Percentiles rank a stretch among this genome's conserved stretches.
Evolutionary conservation across 441 rosid genomes (phyloP).

Genomic region (Populus hybrid): DNA sequence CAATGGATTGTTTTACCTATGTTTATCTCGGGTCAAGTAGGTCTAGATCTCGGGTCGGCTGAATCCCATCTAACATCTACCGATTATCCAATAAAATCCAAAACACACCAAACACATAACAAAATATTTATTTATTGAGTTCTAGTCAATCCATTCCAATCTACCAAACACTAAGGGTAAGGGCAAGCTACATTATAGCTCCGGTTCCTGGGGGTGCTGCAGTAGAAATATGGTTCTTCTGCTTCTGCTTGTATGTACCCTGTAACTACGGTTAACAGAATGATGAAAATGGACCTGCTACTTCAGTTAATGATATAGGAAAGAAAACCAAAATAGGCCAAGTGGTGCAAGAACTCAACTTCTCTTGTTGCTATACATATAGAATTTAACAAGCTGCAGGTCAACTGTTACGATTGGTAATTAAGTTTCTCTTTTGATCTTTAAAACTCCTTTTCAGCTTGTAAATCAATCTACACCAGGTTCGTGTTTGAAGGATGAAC

Average conservation of each 20-base stretch:
- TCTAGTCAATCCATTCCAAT: no score
- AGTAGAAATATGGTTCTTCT: not conserved
- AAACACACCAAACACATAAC: no score
- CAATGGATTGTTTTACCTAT: no score
- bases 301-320: not conserved
- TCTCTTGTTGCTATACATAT: not conserved
- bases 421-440: not conserved
- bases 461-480: not conserved
- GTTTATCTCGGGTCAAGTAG: no score
- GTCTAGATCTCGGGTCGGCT: no score
- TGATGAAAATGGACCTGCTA: not conserved
- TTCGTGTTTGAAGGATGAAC: slow-evolving; percentile 22
- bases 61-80: no score
- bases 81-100: no score
- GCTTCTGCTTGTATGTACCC: slow-evolving; percentile 17
- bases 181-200: slow-evolving; percentile 27
- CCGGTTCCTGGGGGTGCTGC: slow-evolving; percentile 10
- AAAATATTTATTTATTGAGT: no score
- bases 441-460: not conserved
- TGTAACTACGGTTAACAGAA: slow-evolving; percentile 13
- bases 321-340: not conserved
- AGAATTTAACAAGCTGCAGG: not conserved
- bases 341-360: not conserved
- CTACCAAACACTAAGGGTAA: no score
- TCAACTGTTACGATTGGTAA: not conserved